Conservation (phyloP, 2,329 filamentous ascomycete species). For the Colletotrichum somersetense region DNA sequence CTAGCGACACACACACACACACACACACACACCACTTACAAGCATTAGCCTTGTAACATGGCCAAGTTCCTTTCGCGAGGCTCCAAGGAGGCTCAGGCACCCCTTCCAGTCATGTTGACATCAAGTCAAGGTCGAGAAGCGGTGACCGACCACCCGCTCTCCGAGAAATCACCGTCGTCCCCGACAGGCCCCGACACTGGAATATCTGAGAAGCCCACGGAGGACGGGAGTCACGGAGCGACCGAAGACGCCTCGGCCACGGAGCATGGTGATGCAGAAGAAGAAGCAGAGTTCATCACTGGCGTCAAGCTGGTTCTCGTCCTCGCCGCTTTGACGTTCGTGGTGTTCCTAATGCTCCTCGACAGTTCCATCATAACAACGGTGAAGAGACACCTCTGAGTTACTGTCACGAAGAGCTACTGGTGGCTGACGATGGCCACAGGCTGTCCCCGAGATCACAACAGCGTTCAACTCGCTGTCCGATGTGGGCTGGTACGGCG, state of each 20-base stretch:
- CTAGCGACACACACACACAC: background rate
- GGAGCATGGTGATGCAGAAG: background rate
- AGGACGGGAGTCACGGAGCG: background rate
- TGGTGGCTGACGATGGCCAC: slow-evolving; percentile 20
- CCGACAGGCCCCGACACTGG: background rate
- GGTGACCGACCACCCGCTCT: background rate
- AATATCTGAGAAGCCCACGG: background rate
- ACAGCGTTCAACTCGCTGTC: slow-evolving; percentile 62
- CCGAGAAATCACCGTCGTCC: background rate
- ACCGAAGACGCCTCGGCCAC: background rate
- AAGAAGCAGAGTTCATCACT: slow-evolving; percentile 45
- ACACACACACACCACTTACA: no score
- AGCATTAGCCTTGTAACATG: background rate
- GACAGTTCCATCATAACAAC: slow-evolving; percentile 68
- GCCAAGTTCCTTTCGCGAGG: background rate
- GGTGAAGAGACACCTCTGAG: slow-evolving; percentile 47
- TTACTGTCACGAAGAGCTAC: background rate
- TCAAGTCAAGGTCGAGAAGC: background rate
- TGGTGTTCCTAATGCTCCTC: slow-evolving; percentile 62
- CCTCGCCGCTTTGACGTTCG: slow-evolving; percentile 55
- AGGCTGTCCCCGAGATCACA: slow-evolving; percentile 64
- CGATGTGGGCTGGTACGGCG: slow-evolving; percentile 70
- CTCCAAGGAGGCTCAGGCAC: background rate
- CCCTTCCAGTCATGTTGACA: background rate
- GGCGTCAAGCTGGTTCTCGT: slow-evolving; percentile 52